Evolutionary conservation across 176 grass and related monocot genomes (phyloP), one percentile per base, ranked within the genome.

Genomic region (Canna indica): DNA sequence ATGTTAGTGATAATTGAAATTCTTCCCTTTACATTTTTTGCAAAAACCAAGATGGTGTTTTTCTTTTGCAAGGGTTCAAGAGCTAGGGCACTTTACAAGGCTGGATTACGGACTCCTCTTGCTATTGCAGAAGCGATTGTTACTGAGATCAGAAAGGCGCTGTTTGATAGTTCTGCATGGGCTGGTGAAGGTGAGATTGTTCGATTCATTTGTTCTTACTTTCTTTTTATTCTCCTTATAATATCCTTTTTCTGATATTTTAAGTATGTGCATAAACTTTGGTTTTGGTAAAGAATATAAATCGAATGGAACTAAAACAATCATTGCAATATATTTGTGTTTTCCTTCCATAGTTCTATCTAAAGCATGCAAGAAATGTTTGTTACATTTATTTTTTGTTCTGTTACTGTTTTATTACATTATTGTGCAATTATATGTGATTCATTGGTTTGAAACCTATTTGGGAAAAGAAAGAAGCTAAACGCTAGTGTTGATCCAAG

Each of bases 61-160:
- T 73, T 67, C 70, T 69, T 57, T 50, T 32, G 74, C 50, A 72
- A 95, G 88, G 92, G 92, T 28, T 88, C 88, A 74, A 83, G 92
- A 75, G 92, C 92, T 78, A 84, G 92, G 84, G 83, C 88, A 44
- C 75, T 96, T 53, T 96, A 91, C 61, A 96, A 91, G 77, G 87
- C 81, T 83, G 88, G 92, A 82, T 50, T 96, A 44, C 78, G 79
- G 36, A 89, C 77, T 57, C 85, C 85, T 84, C 66, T 88, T 76
- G 83, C 88, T 50, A 91, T 96, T 81, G 92, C 92, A 83, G 92
- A 91, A 89, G 85, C 92, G 69, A 87, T 83, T 64, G 71, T 91
- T 89, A 82, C 73, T 76, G 92, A 91, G 75, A 96, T 96, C 62
- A 83, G 81, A 36, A 87, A 87, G 73, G 88, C 88, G 74, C 78